Evolutionary conservation across 1,284 basidiomycete genomes (phyloP).

Genomic region (Agaricales sp.): DNA sequence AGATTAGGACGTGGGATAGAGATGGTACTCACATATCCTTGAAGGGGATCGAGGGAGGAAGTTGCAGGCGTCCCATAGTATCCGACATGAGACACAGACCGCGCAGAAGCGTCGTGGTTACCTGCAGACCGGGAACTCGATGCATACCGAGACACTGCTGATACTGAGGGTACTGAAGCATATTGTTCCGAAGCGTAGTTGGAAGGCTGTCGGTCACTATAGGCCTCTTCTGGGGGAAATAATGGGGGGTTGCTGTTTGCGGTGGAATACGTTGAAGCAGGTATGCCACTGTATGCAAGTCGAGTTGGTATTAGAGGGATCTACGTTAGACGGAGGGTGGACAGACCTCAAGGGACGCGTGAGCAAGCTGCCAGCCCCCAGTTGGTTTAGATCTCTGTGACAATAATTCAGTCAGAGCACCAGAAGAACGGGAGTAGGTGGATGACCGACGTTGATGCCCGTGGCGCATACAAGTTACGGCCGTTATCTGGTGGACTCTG

Average conservation of each 20-base stretch:
- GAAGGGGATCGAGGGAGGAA: too few relatives aligned
- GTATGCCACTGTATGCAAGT: not conserved
- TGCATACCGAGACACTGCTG: too few relatives aligned
- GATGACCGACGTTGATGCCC: conserved; percentile 6
- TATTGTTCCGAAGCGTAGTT: too few relatives aligned
- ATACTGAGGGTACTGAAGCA: not conserved
- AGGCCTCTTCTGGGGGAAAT: not conserved
- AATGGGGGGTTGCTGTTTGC: not conserved
- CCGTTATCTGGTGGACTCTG: conserved; percentile 16
- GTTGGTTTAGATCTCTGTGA: not conserved
- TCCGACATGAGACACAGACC: too few relatives aligned
- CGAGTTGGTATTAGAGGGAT: too few relatives aligned
- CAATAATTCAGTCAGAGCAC: not conserved
- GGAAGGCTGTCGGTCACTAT: not conserved
- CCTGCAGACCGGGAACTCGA: too few relatives aligned
- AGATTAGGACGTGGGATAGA: not conserved
- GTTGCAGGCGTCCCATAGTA: too few relatives aligned
- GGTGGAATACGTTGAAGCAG: not conserved
- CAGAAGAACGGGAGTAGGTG: too few relatives aligned
- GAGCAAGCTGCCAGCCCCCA: conserved; percentile 4
- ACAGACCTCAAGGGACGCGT: conserved; percentile 9
- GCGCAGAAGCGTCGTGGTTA: too few relatives aligned
- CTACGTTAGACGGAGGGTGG: too few relatives aligned
- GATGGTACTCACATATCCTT: not conserved
- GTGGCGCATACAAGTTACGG: conserved; percentile 12